A percentile compares a stretch with the other conserved stretches of the same genome.
Evolutionary conservation across 2,329 filamentous ascomycete species (phyloP).

Genomic region (Leptosphaerulina australis): DNA sequence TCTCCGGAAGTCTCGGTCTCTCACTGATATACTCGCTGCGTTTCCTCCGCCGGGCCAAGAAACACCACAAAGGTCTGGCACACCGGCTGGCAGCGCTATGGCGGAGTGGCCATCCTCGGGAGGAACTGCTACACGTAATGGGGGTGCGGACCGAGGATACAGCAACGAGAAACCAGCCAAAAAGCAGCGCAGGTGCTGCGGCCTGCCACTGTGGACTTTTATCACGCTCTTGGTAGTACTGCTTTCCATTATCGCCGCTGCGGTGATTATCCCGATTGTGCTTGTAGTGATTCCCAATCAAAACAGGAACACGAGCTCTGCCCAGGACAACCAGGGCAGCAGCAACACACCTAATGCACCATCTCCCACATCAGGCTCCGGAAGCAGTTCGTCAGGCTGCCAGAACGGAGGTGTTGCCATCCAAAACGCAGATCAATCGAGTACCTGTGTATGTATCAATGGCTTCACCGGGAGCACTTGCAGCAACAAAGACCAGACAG

Average conservation of each 20-base stretch:
- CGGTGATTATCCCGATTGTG: conserved; percentile 77
- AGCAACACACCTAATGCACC: conserved; percentile 25
- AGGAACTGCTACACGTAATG: conserved; percentile 9
- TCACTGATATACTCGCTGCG: conserved; percentile 69
- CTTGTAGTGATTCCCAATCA: conserved; percentile 65
- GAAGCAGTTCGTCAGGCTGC: conserved; percentile 60
- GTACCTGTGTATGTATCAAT: conserved; percentile 86
- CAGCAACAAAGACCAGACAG: conserved; percentile 54
- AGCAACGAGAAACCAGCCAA: conserved; percentile 34
- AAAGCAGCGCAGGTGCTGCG: conserved; percentile 73
- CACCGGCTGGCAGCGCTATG: conserved; percentile 38
- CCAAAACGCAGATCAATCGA: conserved; percentile 65
- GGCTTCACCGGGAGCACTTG: conserved; percentile 77
- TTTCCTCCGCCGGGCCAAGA: conserved; percentile 65
- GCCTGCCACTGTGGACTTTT: conserved; percentile 80
- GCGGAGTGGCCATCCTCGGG: conserved; percentile 41
- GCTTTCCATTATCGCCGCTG: conserved; percentile 76
- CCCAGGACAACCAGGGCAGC: conserved; percentile 28
- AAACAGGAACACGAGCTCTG: conserved; percentile 36
- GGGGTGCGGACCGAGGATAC: conserved; percentile 8
- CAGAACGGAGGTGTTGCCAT: conserved; percentile 82
- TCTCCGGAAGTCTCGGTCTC: conserved; percentile 54
- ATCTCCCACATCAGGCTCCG: conserved; percentile 29
- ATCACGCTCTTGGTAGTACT: conserved; percentile 69
- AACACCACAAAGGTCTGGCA: conserved; percentile 42